Evolutionary conservation across 441 rosid species (phyloP).

Genomic region (Cnidoscolus chayamansa): DNA sequence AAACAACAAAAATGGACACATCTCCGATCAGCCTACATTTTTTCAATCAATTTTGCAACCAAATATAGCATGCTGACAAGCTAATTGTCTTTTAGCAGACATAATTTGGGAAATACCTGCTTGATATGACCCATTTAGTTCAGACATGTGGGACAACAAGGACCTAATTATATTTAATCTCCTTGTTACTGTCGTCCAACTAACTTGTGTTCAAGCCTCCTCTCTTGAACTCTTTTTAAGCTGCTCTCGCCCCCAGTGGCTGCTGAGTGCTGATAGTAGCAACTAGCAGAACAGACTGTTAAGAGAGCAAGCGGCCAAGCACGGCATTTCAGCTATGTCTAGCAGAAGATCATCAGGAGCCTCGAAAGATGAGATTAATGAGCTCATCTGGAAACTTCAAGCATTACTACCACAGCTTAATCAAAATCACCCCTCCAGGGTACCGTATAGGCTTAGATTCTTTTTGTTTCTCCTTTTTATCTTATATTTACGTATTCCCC

Average conservation of each 20-base stretch:
- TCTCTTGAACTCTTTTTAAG: conserved; percentile 30
- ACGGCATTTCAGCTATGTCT: conserved; percentile 29
- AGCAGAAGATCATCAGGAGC: conserved; percentile 25
- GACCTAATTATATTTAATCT: conserved; percentile 10
- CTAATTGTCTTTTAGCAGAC: not conserved
- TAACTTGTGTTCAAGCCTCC: not conserved
- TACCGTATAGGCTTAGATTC: conserved; percentile 14
- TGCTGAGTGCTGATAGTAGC: not conserved
- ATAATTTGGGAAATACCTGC: not conserved
- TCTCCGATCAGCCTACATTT: not conserved
- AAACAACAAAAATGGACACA: conserved; percentile 3
- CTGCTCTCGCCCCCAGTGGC: conserved; percentile 14
- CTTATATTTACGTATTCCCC: not conserved
- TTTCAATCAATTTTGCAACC: not conserved
- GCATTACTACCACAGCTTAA: conserved; percentile 44
- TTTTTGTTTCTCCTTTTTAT: not conserved
- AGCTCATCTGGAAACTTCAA: conserved; percentile 45
- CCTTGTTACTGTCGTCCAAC: conserved; percentile 16
- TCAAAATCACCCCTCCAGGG: conserved; percentile 38
- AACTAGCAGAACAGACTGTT: not conserved
- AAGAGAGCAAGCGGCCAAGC: not conserved
- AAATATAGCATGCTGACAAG: not conserved
- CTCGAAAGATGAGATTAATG: conserved; percentile 39
- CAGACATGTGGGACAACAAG: conserved; percentile 14
- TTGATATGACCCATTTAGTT: conserved; percentile 27